A percentile compares a stretch with the other conserved stretches of the same genome.
Evolutionary conservation across 495 filamentous ascomycete genomes (phyloP).

Genomic region (Darksidea phi): DNA sequence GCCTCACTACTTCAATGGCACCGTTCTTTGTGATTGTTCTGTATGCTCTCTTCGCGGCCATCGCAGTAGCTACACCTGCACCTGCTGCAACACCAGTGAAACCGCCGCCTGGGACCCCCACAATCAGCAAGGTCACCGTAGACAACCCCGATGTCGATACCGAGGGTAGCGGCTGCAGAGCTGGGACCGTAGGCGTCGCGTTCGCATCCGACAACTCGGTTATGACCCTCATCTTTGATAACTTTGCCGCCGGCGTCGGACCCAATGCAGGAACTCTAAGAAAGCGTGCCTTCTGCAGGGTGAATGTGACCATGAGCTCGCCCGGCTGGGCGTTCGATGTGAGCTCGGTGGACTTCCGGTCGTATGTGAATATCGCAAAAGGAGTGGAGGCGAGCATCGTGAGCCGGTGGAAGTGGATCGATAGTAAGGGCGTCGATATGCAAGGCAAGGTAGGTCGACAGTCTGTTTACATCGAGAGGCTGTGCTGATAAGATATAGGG

Average conservation of each 20-base stretch:
- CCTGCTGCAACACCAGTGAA: neutral
- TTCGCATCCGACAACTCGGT: constrained; percentile 15
- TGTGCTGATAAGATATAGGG: constrained; percentile 10
- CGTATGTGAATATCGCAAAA: constrained; percentile 7
- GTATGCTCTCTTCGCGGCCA: neutral
- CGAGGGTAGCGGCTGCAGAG: constrained; percentile 24
- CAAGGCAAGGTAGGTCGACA: constrained; percentile 19
- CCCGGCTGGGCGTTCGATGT: constrained; percentile 29
- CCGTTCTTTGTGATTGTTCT: too few species aligned
- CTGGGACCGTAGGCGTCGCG: constrained; percentile 19
- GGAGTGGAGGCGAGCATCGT: constrained; percentile 26
- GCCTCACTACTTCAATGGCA: too few species aligned
- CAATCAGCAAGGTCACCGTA: constrained; percentile 4
- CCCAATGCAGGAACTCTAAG: constrained; percentile 6
- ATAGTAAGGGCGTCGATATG: constrained; percentile 18
- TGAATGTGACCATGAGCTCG: constrained; percentile 17
- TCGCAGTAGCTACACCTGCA: neutral
- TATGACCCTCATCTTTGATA: constrained; percentile 29
- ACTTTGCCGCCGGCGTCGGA: constrained; percentile 23
- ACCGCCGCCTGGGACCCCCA: constrained; percentile 7
- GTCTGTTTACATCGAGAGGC: neutral
- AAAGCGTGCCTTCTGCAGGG: constrained; percentile 21
- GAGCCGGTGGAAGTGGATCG: constrained; percentile 31
- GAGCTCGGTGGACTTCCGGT: constrained; percentile 17
- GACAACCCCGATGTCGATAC: constrained; percentile 23